Percentiles rank a stretch among this genome's conserved stretches.
These are phyloP conservation scores for Vanrija sp. DNA, from an alignment of 1,284 basidiomycete species.

Conservation along the genomic window DNA sequence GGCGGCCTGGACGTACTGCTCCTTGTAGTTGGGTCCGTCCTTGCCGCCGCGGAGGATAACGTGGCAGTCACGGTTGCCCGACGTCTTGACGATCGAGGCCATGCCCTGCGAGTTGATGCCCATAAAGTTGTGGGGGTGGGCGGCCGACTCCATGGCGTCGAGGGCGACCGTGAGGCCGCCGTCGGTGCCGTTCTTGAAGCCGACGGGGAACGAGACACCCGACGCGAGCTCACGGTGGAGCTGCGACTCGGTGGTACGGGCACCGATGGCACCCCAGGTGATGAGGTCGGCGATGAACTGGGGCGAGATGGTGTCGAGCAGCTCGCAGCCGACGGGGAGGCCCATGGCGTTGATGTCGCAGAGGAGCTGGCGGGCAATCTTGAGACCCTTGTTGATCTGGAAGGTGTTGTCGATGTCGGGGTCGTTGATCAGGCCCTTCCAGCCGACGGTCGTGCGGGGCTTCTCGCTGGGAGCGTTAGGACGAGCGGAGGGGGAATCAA, in stretches of 20 bases:
- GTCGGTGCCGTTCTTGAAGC: slow-evolving; percentile 99
- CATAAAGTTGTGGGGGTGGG: slow-evolving; percentile 94
- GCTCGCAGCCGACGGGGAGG: slow-evolving; percentile 81
- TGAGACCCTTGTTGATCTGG: slow-evolving; percentile 91
- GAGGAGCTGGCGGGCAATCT: slow-evolving; percentile 82
- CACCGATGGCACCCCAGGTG: slow-evolving; percentile 96
- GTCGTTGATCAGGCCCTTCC: slow-evolving; percentile 95
- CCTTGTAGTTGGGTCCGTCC: slow-evolving; percentile 67
- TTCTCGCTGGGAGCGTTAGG: slow-evolving; percentile 38
- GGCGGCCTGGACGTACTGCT: slow-evolving; percentile 70
- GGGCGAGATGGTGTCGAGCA: slow-evolving; percentile 62
- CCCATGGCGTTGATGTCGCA: slow-evolving; percentile 82
- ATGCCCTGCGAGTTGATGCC: slow-evolving; percentile 92
- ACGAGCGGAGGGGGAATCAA: slow-evolving; percentile 9
- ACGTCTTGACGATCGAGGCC: slow-evolving; percentile 91
- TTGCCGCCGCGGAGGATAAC: slow-evolving; percentile 89
- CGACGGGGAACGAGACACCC: slow-evolving; percentile 49
- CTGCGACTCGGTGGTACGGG: slow-evolving; percentile 93
- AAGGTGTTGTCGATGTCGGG: slow-evolving; percentile 48
- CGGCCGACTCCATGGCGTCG: slow-evolving; percentile 91
- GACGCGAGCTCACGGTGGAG: slow-evolving; percentile 67
- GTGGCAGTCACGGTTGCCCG: slow-evolving; percentile 86
- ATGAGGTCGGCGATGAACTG: slow-evolving; percentile 96
- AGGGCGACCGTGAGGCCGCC: slow-evolving; percentile 78
- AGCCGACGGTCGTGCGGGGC: slow-evolving; percentile 69